Conservation (phyloP, 805 yeast species). For the Candida khao-thaluensis region DNA sequence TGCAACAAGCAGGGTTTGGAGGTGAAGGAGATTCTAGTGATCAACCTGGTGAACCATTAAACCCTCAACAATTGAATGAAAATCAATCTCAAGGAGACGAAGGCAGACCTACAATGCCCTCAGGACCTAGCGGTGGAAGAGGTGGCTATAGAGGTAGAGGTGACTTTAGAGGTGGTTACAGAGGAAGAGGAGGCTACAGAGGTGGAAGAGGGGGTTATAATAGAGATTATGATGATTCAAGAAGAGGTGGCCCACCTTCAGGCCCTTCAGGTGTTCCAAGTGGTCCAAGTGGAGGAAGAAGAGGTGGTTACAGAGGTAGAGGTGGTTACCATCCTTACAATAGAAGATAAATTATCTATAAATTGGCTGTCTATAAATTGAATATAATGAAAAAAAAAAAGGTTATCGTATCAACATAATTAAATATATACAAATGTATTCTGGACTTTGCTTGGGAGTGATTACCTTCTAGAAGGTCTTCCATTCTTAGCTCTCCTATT, state of each 20-base stretch:
- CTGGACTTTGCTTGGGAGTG: no score
- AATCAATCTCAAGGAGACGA: constrained; percentile 27
- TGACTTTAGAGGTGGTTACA: constrained; percentile 32
- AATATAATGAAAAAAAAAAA: background rate
- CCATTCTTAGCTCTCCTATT: constrained; percentile 82
- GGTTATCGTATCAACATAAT: background rate
- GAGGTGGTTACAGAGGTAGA: constrained; percentile 18
- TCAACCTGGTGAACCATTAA: constrained; percentile 41
- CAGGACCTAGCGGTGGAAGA: constrained; percentile 23
- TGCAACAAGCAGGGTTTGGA: constrained; percentile 39
- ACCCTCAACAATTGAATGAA: constrained; percentile 39
- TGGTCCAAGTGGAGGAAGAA: constrained; percentile 20
- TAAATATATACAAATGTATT: background rate
- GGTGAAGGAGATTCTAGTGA: constrained; percentile 22
- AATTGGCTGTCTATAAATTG: no score
- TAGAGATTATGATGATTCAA: constrained; percentile 1
- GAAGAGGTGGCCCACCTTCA: background rate
- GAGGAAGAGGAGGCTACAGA: constrained; percentile 35
- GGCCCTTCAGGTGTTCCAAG: constrained; percentile 5
- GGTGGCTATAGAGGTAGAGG: constrained; percentile 33
- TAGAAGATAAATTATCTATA: constrained; percentile 23
- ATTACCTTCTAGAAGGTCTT: constrained; percentile 49
- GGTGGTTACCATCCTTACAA: constrained; percentile 48
- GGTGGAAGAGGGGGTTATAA: constrained; percentile 10
- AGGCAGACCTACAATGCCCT: constrained; percentile 20